Evolutionary conservation across 768 basidiomycete species (phyloP).

Genomic region (Termitomyces sp.): DNA sequence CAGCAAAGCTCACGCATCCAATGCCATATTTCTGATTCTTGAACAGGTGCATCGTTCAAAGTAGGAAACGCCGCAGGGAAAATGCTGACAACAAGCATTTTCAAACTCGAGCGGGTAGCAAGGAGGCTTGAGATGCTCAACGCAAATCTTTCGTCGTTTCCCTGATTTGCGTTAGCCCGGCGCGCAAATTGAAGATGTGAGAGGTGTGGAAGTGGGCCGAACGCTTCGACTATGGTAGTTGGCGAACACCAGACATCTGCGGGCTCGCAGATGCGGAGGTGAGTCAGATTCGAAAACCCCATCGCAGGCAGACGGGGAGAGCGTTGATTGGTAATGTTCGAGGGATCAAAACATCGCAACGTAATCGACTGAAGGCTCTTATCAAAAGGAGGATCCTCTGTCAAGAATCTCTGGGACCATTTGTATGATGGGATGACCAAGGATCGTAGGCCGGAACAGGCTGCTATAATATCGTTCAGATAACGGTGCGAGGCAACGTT

Average conservation of each 20-base stretch:
- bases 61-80: slow-evolving; percentile 21
- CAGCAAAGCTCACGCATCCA: slow-evolving; percentile 18
- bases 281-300: slow-evolving; percentile 24
- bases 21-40: slow-evolving; percentile 26
- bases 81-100: slow-evolving; percentile 33
- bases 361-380: slow-evolving; percentile 24
- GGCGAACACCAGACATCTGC: slow-evolving; percentile 34
- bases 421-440: slow-evolving; percentile 26
- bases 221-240: slow-evolving; percentile 26
- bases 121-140: slow-evolving; percentile 30
- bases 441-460: slow-evolving; percentile 31
- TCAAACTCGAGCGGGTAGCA: slow-evolving; percentile 23
- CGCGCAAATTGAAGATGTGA: slow-evolving; percentile 39
- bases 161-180: slow-evolving; percentile 35
- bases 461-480: slow-evolving; percentile 26
- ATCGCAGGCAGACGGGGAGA: not conserved
- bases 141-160: slow-evolving; percentile 36
- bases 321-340: slow-evolving; percentile 4
- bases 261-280: slow-evolving; percentile 38
- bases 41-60: slow-evolving; percentile 7
- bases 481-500: slow-evolving; percentile 12
- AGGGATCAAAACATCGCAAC: slow-evolving; percentile 25
- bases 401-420: slow-evolving; percentile 17
- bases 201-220: slow-evolving; percentile 32
- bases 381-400: slow-evolving; percentile 9